phyloP scores from a whole-genome alignment of 2,329 filamentous ascomycete genomes.

The Cryphonectria parasitica region DNA sequence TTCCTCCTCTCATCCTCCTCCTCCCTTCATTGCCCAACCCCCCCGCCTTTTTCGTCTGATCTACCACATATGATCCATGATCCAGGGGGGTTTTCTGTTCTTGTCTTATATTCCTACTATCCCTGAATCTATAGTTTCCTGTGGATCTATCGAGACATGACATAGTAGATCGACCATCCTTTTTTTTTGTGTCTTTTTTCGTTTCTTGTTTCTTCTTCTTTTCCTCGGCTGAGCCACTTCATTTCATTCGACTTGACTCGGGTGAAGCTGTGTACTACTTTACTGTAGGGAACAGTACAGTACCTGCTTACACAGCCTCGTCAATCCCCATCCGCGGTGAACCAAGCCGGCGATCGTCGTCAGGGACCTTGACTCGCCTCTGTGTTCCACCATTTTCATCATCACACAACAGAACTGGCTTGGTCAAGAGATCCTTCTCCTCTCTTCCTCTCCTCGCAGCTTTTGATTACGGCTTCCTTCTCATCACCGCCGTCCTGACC shows the following conservation, averaged over 20 bases:
- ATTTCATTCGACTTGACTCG: constrained; percentile 5
- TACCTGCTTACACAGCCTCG: neutral
- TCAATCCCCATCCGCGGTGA: neutral
- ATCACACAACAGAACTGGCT: constrained; percentile 2
- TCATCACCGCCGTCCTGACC: no score
- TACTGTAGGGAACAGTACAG: neutral
- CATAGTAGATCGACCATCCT: neutral
- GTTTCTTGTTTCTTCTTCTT: neutral
- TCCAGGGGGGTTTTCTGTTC: no score
- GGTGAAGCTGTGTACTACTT: neutral
- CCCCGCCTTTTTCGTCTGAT: neutral
- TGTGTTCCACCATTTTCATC: neutral
- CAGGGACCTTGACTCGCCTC: neutral
- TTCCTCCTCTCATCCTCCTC: neutral
- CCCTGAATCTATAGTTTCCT: neutral
- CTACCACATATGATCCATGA: neutral
- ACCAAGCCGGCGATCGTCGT: neutral
- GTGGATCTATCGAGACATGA: neutral
- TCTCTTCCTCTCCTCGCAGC: no score
- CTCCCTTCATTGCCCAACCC: neutral
- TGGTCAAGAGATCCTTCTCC: neutral
- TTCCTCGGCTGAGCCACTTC: neutral
- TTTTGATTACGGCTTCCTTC: no score
- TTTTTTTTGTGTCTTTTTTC: neutral
- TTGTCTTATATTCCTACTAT: no score